A percentile compares a stretch with the other conserved stretches of the same genome.
phyloP scores from a whole-genome alignment of 228 moss, liverwort and hornwort genomes.

The Sphagnum fallax region DNA sequence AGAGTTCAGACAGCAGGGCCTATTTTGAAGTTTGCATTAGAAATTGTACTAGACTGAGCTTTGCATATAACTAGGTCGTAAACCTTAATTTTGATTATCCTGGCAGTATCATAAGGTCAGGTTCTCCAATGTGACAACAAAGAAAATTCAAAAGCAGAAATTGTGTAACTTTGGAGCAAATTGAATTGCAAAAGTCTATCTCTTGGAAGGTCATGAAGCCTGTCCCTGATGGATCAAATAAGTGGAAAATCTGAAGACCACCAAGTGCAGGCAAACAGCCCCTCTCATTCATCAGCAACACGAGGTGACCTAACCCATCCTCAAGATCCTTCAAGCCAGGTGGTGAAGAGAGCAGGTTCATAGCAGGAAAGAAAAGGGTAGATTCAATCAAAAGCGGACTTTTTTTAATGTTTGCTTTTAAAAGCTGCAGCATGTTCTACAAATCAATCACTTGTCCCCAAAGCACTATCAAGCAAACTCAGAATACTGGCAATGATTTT shows the following conservation, averaged over 20 bases:
- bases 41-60: no score
- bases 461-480: not conserved
- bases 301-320: no score
- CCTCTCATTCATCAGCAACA: no score
- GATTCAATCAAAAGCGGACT: not conserved
- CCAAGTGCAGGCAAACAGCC: no score
- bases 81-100: not conserved
- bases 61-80: not conserved
- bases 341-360: not conserved
- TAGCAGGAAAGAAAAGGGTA: not conserved
- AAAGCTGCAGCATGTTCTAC: not conserved
- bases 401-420: no score
- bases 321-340: no score
- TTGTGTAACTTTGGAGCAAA: not conserved
- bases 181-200: constrained; percentile 18
- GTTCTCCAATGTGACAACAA: not conserved
- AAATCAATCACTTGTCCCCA: not conserved
- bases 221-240: constrained; percentile 62
- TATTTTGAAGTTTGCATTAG: no score
- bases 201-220: constrained; percentile 72
- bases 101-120: not conserved
- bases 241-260: constrained; percentile 59
- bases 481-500: not conserved
- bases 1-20: no score
- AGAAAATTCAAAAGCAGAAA: not conserved